phyloP scores from a whole-genome alignment of 169 alveolate genomes.

The Theileria annulata region DNA sequence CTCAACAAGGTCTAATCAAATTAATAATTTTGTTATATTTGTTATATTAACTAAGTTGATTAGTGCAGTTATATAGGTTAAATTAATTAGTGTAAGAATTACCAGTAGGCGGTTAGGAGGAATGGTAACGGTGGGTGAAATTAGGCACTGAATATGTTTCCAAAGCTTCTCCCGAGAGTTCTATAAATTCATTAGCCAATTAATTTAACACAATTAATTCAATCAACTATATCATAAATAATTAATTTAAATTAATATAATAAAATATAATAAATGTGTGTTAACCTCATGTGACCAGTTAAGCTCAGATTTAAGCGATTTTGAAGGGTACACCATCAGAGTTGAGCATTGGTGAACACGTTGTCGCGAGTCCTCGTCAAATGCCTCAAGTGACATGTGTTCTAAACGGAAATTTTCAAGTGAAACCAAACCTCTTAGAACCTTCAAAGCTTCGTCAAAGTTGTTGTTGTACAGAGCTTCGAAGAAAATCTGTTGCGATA shows the following conservation, averaged over 20 bases:
- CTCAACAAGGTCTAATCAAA: conserved; percentile 21
- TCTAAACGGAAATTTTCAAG: conserved; percentile 2
- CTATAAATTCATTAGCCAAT: not conserved
- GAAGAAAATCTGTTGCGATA: conserved; percentile 72
- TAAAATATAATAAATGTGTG: not conserved
- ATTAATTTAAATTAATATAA: not conserved
- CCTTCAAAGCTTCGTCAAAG: conserved; percentile 64
- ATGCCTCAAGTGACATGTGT: conserved; percentile 44
- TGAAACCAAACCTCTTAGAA: conserved; percentile 54
- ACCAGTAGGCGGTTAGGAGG: conserved; percentile 56
- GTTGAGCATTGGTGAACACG: conserved; percentile 51
- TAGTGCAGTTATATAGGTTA: not conserved
- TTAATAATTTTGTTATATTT: not conserved
- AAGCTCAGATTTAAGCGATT: conserved; percentile 7
- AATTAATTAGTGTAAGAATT: too few species aligned
- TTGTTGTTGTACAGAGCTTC: conserved; percentile 60
- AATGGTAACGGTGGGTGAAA: conserved; percentile 46
- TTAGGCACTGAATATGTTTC: conserved; percentile 29
- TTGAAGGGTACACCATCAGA: conserved; percentile 30
- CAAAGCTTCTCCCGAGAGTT: conserved; percentile 34
- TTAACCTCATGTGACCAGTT: conserved; percentile 33
- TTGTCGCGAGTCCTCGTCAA: conserved; percentile 55
- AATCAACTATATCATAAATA: not conserved
- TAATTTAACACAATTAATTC: not conserved
- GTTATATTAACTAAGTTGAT: not conserved